Conservation (phyloP, 106 monocot genomes). For the Dioscorea alata region DNA sequence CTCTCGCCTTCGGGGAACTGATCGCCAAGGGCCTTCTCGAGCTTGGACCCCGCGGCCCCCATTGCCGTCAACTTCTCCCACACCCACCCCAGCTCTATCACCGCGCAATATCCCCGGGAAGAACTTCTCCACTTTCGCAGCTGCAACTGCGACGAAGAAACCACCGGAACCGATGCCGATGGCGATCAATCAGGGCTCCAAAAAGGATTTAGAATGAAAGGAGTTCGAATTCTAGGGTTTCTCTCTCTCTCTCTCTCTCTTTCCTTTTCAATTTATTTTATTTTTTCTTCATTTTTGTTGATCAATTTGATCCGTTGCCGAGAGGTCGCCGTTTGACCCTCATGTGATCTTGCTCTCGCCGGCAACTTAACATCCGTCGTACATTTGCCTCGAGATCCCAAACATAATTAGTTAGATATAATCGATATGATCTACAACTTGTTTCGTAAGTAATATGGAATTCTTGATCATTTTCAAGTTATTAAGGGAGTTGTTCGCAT, state of each 20-base stretch:
- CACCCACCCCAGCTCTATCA: conserved; percentile 7
- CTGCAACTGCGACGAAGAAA: neutral
- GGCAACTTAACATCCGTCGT: too few species aligned
- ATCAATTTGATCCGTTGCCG: too few species aligned
- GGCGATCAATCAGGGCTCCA: neutral
- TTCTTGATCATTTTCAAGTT: too few species aligned
- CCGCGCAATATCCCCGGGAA: neutral
- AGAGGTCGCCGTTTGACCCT: too few species aligned
- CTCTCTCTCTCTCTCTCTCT: neutral
- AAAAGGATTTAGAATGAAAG: neutral
- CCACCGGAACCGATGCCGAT: neutral
- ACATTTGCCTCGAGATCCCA: too few species aligned
- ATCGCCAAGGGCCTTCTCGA: conserved; percentile 77
- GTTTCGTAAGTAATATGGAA: too few species aligned
- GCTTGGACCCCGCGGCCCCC: conserved; percentile 66
- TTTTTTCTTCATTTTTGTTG: too few species aligned
- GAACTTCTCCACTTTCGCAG: neutral
- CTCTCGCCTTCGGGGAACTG: conserved; percentile 83
- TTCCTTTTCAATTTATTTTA: too few species aligned
- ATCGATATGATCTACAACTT: too few species aligned
- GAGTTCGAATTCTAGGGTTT: neutral
- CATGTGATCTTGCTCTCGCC: too few species aligned
- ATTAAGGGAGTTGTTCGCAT: too few species aligned
- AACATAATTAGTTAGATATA: too few species aligned
- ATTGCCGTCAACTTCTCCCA: conserved; percentile 40